A percentile compares a stretch with the other conserved stretches of the same genome.
Conservation (phyloP, 495 filamentous ascomycete genomes). For the Collariella sp. region DNA sequence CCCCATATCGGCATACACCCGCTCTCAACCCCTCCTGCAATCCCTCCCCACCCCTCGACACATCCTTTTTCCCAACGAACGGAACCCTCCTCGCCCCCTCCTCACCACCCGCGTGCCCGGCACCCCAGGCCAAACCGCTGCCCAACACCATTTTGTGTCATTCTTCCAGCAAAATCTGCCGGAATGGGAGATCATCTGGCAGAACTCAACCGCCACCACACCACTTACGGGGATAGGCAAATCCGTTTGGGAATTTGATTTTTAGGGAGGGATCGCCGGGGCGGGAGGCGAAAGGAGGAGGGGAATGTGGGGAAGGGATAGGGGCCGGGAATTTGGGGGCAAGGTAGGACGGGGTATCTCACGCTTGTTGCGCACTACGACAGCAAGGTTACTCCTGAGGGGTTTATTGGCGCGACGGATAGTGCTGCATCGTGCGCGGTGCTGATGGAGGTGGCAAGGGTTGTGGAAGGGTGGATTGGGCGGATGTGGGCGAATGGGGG, state of each 20-base stretch:
- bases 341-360: conserved; percentile 59
- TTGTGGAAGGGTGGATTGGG: conserved; percentile 34
- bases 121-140: conserved; percentile 56
- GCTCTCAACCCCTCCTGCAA: conserved; percentile 63
- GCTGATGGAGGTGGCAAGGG: conserved; percentile 56
- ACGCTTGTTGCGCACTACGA: conserved; percentile 95
- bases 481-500: conserved; percentile 35
- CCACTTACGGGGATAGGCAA: conserved; percentile 55
- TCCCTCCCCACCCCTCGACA: conserved; percentile 50
- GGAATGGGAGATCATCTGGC: conserved; percentile 66
- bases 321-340: too few relatives aligned
- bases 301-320: too few relatives aligned
- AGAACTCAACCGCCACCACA: conserved; percentile 72
- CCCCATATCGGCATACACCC: conserved; percentile 49
- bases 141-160: conserved; percentile 65
- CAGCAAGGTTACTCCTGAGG: conserved; percentile 61
- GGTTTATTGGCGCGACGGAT: conserved; percentile 83
- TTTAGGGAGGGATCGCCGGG: conserved; percentile 76
- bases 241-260: conserved; percentile 74
- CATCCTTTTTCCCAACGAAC: conserved; percentile 63
- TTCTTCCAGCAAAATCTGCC: conserved; percentile 67
- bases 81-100: conserved; percentile 71
- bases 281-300: conserved; percentile 52
- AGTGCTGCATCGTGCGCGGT: conserved; percentile 85
- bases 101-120: conserved; percentile 76